Base-by-base conservation (phyloP, 768 basidiomycete species). In the Pleurotus citrinopileatus region DNA sequence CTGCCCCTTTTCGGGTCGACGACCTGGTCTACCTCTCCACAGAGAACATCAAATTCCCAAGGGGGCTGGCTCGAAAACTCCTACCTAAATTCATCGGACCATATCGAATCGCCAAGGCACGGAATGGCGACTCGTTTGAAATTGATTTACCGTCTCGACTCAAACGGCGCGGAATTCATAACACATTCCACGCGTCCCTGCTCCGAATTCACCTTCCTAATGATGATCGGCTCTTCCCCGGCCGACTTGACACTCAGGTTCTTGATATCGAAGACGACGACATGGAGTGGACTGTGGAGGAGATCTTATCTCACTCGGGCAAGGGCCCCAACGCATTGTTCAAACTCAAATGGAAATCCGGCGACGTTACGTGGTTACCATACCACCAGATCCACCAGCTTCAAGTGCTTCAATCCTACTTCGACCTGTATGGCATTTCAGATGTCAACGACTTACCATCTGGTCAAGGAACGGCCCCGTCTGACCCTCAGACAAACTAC, bases 341-440 rank as follows among this genome's bases (percentile, higher is more conserved):
- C 53, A 58, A 71, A 48, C 61, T 70, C 2, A 6, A 55, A 19
- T 75, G 70, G 67, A 69, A 63, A 38, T 59, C 65, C 0, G 71
- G 71, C 0, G 72, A 74, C 40, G 10, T 26, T 3, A 67, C 70
- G 0, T 74, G 73, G 73, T 37, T 70, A 12, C 65, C 66, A n/a
- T n/a, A n/a, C n/a, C n/a, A n/a, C n/a, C n/a, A n/a, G n/a, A n/a
- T n/a, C n/a, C n/a, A n/a, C n/a, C n/a, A n/a, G n/a, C n/a, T n/a
- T n/a, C n/a, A n/a, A n/a, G n/a, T n/a, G n/a, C n/a, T n/a, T n/a
- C n/a, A n/a, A n/a, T n/a, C n/a, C n/a, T n/a, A n/a, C n/a, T n/a
- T n/a, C n/a, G n/a, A n/a, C n/a, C n/a, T n/a, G n/a, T n/a, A n/a
- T n/a, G n/a, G n/a, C n/a, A n/a, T n/a, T n/a, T n/a, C n/a, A n/a